A percentile compares a stretch with the other conserved stretches of the same genome.
These are phyloP conservation scores for Magnolia kwangsiensis DNA, from an alignment of 164 flowering plant species.

Conservation along the genomic window DNA sequence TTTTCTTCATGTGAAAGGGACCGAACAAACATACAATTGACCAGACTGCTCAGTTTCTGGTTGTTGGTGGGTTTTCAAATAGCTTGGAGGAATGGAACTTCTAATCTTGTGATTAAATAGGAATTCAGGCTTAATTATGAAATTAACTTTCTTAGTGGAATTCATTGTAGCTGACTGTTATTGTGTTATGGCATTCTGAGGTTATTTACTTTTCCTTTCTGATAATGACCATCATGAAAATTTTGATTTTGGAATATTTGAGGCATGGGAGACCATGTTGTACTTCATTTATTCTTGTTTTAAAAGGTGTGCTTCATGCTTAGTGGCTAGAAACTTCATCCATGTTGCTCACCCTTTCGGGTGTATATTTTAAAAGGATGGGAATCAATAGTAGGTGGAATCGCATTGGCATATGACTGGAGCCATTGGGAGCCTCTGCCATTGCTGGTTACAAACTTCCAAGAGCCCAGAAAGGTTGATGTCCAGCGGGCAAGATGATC, in stretches of 20 bases:
- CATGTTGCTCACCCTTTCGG: too few relatives aligned
- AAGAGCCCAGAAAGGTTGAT: too few relatives aligned
- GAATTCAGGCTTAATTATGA: not conserved
- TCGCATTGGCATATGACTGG: too few relatives aligned
- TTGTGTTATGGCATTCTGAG: not conserved
- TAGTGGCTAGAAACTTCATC: too few relatives aligned
- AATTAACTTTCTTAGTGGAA: not conserved
- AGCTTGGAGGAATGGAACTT: not conserved
- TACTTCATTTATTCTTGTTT: too few relatives aligned
- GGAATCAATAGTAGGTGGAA: too few relatives aligned
- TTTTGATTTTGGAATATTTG: not conserved
- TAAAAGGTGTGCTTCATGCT: not conserved
- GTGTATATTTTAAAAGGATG: too few relatives aligned
- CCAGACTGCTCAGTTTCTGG: not conserved
- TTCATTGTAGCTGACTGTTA: not conserved
- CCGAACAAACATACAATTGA: not conserved
- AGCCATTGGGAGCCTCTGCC: too few relatives aligned
- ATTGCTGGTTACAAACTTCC: too few relatives aligned
- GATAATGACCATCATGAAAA: too few relatives aligned
- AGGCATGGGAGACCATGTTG: not conserved
- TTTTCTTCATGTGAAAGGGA: not conserved
- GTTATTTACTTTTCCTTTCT: too few relatives aligned
- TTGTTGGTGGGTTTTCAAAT: not conserved
- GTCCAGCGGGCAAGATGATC: too few relatives aligned
- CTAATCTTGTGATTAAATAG: not conserved